Conservation (phyloP, 306 rosid species). For the Trifolium subterraneum region DNA sequence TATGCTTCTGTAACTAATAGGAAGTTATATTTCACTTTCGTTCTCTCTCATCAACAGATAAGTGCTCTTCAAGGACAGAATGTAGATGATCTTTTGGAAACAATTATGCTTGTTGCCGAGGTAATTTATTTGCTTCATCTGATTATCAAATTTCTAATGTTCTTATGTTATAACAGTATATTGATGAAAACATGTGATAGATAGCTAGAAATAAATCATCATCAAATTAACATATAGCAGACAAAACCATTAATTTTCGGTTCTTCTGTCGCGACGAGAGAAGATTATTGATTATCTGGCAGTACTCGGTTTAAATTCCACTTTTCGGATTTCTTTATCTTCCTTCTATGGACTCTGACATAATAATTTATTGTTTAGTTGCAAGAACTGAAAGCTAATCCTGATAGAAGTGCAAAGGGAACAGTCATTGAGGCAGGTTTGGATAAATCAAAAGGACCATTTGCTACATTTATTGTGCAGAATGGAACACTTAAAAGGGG, state of each 20-base stretch:
- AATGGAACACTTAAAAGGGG: slow-evolving; percentile 90
- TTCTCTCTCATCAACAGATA: slow-evolving; percentile 56
- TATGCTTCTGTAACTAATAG: slow-evolving; percentile 33
- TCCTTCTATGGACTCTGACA: slow-evolving; percentile 46
- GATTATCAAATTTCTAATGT: slow-evolving; percentile 20
- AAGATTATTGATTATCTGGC: slow-evolving; percentile 25
- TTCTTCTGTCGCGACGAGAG: slow-evolving; percentile 19
- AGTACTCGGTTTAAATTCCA: slow-evolving; percentile 26
- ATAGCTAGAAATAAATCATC: slow-evolving; percentile 17
- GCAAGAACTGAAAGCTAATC: slow-evolving; percentile 99
- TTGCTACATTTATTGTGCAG: slow-evolving; percentile 90
- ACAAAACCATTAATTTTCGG: slow-evolving; percentile 25
- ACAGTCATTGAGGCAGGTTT: slow-evolving; percentile 95
- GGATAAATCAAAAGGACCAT: slow-evolving; percentile 91
- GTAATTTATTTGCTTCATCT: slow-evolving; percentile 51
- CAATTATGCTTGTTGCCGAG: slow-evolving; percentile 95
- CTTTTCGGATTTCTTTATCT: slow-evolving; percentile 29
- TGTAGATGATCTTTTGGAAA: slow-evolving; percentile 89
- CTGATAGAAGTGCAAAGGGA: slow-evolving; percentile 88
- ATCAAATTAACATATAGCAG: neutral
- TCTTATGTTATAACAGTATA: slow-evolving; percentile 9
- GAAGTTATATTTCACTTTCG: slow-evolving; percentile 40
- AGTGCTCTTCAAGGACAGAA: slow-evolving; percentile 96
- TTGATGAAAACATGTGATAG: slow-evolving; percentile 27
- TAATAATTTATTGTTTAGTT: slow-evolving; percentile 60